Conservation (phyloP, 2,329 filamentous ascomycete species). For the Alternaria consortialis region DNA sequence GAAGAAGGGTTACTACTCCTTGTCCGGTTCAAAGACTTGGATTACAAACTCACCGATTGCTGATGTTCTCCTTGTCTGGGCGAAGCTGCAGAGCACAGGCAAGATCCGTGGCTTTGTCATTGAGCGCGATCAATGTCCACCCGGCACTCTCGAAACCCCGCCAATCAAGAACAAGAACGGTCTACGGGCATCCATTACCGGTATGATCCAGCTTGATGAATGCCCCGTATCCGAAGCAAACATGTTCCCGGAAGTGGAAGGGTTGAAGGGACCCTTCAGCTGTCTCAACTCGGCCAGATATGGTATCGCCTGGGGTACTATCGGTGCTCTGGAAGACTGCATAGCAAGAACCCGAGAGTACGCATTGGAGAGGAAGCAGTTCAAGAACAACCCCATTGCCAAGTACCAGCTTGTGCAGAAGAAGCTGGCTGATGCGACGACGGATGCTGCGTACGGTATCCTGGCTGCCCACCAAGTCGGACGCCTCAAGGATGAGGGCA, state of each 20-base stretch:
- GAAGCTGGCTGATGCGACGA: slow-evolving; percentile 92
- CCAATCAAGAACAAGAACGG: slow-evolving; percentile 95
- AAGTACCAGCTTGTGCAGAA: slow-evolving; percentile 98
- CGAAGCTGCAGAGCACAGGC: slow-evolving; percentile 87
- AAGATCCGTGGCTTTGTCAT: slow-evolving; percentile 95
- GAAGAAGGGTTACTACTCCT: slow-evolving; percentile 80
- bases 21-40: slow-evolving; percentile 91
- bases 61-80: slow-evolving; percentile 88
- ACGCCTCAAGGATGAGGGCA: slow-evolving; percentile 89
- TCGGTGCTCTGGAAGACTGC: slow-evolving; percentile 94
- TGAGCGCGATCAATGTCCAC: slow-evolving; percentile 83
- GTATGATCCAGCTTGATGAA: slow-evolving; percentile 95
- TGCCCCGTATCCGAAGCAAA: slow-evolving; percentile 88
- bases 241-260: slow-evolving; percentile 92
- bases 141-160: slow-evolving; percentile 90
- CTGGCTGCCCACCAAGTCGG: slow-evolving; percentile 90
- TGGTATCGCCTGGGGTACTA: slow-evolving; percentile 92
- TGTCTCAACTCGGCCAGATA: slow-evolving; percentile 94
- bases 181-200: slow-evolving; percentile 89
- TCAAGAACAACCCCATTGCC: slow-evolving; percentile 93
- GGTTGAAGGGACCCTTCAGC: slow-evolving; percentile 86
- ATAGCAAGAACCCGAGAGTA: slow-evolving; percentile 83
- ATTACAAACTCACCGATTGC: slow-evolving; percentile 94
- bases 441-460: slow-evolving; percentile 91
- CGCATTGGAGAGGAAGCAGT: slow-evolving; percentile 91